phyloP scores from a whole-genome alignment of 2,329 filamentous ascomycete genomes.

The Monascus ruber region DNA sequence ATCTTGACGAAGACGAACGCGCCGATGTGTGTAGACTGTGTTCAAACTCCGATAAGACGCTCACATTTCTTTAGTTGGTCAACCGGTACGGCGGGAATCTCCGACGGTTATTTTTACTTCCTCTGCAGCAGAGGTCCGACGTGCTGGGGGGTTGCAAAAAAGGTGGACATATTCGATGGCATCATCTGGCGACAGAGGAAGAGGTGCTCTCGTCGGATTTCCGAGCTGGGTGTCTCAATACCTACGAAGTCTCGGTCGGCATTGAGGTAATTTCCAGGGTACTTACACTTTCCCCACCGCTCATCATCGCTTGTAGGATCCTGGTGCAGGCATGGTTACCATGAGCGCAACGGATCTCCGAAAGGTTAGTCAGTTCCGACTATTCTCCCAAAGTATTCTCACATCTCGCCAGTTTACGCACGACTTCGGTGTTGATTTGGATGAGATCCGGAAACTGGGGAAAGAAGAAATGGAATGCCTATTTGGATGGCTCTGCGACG shows the following conservation, averaged over 20 bases:
- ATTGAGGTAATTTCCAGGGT: constrained; percentile 4
- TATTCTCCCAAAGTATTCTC: constrained; percentile 1
- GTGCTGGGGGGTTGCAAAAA: constrained; percentile 4
- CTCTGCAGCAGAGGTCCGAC: constrained; percentile 2
- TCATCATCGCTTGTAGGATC: constrained; percentile 4
- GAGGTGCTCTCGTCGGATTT: constrained; percentile 4
- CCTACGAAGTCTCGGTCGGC: constrained; percentile 3
- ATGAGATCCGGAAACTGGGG: constrained; percentile 6
- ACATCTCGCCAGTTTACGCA: constrained; percentile 4
- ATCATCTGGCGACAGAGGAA: constrained; percentile 3
- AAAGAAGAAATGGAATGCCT: constrained; percentile 3
- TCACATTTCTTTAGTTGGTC: constrained; percentile 6
- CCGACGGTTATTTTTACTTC: constrained; percentile 2
- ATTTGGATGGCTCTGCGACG: constrained; percentile 5
- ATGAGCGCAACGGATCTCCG: constrained; percentile 4
- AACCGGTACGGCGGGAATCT: constrained; percentile 4
- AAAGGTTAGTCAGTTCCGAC: constrained; percentile 4
- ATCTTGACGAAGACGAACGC: constrained; percentile 4
- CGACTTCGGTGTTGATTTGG: constrained; percentile 4
- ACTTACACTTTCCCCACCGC: constrained; percentile 2
- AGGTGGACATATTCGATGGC: constrained; percentile 6
- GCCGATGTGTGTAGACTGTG: constrained; percentile 5
- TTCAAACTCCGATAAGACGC: constrained; percentile 3
- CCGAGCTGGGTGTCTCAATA: constrained; percentile 4
- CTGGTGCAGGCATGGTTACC: constrained; percentile 3